Conservation (phyloP, 805 yeast genomes). For the Suhomyces tanzawaensis region DNA sequence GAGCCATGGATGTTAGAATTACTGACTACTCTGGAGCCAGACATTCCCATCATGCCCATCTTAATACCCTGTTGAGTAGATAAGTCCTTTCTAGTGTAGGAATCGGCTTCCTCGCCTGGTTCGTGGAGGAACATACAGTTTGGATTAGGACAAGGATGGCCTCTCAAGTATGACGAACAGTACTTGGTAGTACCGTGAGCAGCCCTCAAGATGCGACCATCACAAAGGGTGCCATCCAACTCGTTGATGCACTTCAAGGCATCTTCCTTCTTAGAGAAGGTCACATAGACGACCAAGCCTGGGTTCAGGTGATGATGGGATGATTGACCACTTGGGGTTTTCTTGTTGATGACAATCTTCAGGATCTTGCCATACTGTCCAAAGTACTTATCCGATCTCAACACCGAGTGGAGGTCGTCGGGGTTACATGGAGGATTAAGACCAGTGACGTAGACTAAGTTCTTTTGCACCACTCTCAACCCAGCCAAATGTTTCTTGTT, state of each 20-base stretch:
- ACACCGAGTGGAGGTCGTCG: constrained; percentile 76
- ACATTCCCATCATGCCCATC: constrained; percentile 46
- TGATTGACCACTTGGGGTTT: constrained; percentile 47
- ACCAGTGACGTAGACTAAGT: constrained; percentile 94
- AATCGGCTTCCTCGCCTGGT: constrained; percentile 99
- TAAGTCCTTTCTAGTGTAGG: constrained; percentile 85
- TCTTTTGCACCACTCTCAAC: constrained; percentile 97
- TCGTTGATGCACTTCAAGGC: constrained; percentile 92
- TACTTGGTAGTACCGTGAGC: constrained; percentile 99
- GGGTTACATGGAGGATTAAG: constrained; percentile 81
- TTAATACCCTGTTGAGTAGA: constrained; percentile 71
- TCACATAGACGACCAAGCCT: constrained; percentile 93
- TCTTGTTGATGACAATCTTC: constrained; percentile 88
- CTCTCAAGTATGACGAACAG: constrained; percentile 93
- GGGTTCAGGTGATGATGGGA: constrained; percentile 49
- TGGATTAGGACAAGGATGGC: constrained; percentile 96
- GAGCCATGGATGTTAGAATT: constrained; percentile 20
- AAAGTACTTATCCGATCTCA: constrained; percentile 88
- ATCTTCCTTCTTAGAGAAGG: constrained; percentile 89
- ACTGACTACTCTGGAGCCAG: constrained; percentile 14
- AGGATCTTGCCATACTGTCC: constrained; percentile 98
- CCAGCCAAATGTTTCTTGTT: constrained; percentile 90
- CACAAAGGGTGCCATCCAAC: constrained; percentile 88
- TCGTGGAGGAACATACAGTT: constrained; percentile 98
- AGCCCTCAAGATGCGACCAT: constrained; percentile 85